Evolutionary conservation across 768 basidiomycete genomes (phyloP), one percentile per base, ranked within the genome.

Genomic region (Hemileccinum rubropunctum): DNA sequence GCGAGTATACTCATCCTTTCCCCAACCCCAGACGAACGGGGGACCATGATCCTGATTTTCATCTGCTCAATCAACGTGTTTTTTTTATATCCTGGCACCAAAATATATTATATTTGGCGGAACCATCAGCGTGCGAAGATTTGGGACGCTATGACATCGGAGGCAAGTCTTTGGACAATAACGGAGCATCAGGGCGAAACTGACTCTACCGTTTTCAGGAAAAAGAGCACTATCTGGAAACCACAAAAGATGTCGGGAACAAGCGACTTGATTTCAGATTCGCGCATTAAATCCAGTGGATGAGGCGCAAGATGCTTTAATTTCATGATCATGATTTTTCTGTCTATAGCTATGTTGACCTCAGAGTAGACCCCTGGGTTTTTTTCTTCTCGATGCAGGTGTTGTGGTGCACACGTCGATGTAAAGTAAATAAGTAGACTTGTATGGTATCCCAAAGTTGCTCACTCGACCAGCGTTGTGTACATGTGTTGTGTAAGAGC

Each of bases 261-360:
- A 63, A 74, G 51, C 66, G 81, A 28, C 62, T 85, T 51, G 81
- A 85, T 57, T 85, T 84, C 69, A 71, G 80, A 14, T 85, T 85
- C 53, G 77, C 75, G 4, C 81, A 84, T 61, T 83, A 38, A 58
- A 12, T 30, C 28, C 8, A 30, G 28, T 30, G 4, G 28, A 30
- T 30, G 4, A 4, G 7, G 8, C 9, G 11, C 28, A 30, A 30
- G 28, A 30, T 23, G 23, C 9, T 30, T 30, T 30, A 8, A 2
- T 30, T 30, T 9, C 8, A 9, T 30, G 11, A 8, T 30, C 9
- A 8, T 30, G 7, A 12, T 30, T 9, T 30, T 30, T 30, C 28
- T 30, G 11, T 30, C 7, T 12, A 30, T 30, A 30, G 4, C 11
- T 30, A 30, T 30, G 28, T 30, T 23, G 23, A 23, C 6, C 23